These are phyloP conservation scores for Phytophthora cryptogea DNA, from an alignment of 352 stramenopile genomes.

Conservation along the genomic window DNA sequence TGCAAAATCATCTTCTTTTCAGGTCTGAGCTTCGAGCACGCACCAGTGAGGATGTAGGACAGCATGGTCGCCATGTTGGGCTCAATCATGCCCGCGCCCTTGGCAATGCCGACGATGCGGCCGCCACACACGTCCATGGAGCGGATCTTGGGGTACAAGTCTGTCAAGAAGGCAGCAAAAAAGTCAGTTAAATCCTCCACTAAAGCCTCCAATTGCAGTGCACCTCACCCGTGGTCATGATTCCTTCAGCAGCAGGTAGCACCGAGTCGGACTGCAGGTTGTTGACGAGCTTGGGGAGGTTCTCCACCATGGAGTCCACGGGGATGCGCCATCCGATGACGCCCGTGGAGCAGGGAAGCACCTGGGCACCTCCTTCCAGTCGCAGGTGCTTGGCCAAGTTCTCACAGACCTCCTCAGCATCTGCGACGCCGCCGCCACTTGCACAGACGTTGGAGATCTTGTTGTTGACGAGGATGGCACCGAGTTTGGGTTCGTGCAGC, in stretches of 20 bases:
- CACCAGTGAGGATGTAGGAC: conserved; percentile 85
- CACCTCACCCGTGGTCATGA: conserved; percentile 95
- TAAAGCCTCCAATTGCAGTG: not conserved
- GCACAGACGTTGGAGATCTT: conserved; percentile 99
- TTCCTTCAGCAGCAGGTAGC: conserved; percentile 93
- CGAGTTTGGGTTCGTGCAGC: conserved; percentile 88
- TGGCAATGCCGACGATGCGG: conserved; percentile 97
- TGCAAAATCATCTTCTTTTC: not conserved
- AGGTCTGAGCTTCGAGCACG: conserved; percentile 15
- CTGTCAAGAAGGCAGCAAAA: conserved; percentile 20
- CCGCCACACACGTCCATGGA: conserved; percentile 81
- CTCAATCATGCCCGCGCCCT: conserved; percentile 99
- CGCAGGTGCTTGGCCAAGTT: conserved; percentile 90
- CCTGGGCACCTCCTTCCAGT: conserved; percentile 78
- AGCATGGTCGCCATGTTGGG: conserved; percentile 96
- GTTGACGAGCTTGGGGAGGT: conserved; percentile 76
- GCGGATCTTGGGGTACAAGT: conserved; percentile 91
- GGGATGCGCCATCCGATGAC: conserved; percentile 99
- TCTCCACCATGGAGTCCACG: conserved; percentile 89
- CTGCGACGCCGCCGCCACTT: conserved; percentile 90
- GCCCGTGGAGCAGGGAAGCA: conserved; percentile 96
- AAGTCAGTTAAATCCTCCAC: not conserved
- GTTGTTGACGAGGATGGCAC: conserved; percentile 98
- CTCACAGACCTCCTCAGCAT: conserved; percentile 94
- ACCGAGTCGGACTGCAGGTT: conserved; percentile 94